phyloP scores from a whole-genome alignment of 805 yeast genomes.

The Grigorovia yakushimaensis region DNA sequence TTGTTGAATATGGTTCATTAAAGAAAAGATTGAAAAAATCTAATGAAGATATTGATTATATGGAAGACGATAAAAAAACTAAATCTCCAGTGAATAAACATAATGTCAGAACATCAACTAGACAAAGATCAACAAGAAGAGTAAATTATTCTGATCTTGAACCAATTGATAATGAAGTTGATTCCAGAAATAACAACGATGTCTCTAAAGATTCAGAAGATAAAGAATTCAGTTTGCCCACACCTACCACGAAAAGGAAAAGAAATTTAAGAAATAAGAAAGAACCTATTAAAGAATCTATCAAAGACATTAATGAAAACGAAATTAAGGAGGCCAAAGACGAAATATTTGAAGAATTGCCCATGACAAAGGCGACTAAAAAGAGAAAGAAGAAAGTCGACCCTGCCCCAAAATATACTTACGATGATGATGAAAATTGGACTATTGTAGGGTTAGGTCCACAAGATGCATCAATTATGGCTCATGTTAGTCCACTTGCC shows the following conservation, averaged over 20 bases:
- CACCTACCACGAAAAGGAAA: background rate
- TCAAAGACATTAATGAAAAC: constrained; percentile 5
- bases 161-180: constrained; percentile 4
- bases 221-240: background rate
- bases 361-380: constrained; percentile 3
- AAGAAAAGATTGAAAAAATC: constrained; percentile 21
- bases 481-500: constrained; percentile 15
- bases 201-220: background rate
- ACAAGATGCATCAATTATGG: constrained; percentile 19
- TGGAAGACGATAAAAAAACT: constrained; percentile 25
- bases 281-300: constrained; percentile 8
- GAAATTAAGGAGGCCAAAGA: constrained; percentile 6
- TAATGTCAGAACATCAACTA: constrained; percentile 10
- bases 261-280: constrained; percentile 6
- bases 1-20: constrained; percentile 27
- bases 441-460: constrained; percentile 26
- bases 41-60: constrained; percentile 25
- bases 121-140: constrained; percentile 8
- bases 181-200: constrained; percentile 24
- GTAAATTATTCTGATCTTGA: constrained; percentile 21
- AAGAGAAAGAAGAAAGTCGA: constrained; percentile 7
- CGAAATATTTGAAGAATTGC: background rate
- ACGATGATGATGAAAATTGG: constrained; percentile 29
- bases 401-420: constrained; percentile 12
- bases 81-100: background rate